Evolutionary conservation across 2,329 filamentous ascomycete genomes (phyloP), one percentile per base, ranked within the genome.

Genomic region (Didymosphaeria variabile): DNA sequence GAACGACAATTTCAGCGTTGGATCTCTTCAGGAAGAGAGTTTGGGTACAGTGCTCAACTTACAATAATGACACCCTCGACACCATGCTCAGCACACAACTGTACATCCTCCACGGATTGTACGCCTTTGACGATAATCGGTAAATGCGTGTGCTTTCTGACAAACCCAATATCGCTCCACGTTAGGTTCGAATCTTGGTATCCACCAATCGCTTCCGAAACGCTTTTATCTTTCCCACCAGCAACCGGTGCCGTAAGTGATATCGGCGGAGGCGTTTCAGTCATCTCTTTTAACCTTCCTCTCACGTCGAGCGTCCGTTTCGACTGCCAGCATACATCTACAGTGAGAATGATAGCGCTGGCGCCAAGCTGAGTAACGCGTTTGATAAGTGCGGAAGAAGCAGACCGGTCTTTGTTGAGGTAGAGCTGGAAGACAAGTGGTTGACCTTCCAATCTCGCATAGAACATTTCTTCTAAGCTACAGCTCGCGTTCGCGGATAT

Each of bases 141-240:
- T 19, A 67, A 26, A 2, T 53, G 55, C 17, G 72, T 75, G 13
- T 67, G 65, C 42, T 62, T 60, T 38, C 73, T 64, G 47, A 79
- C 53, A 77, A 77, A 80, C 4, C 59, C 60, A 15, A 79, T 65
- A 50, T 87, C 80, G 13, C 72, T 64, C 77, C 76, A 55, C 75
- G 84, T 80, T 23, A 88, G 40, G 5, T 80, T 80, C 2, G 83
- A 74, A 63, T 88, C 87, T 55, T 89, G 85, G 70, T 85, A 31
- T 2, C 50, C 19, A 10, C 19, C n/a, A n/a, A 40, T 40, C 17
- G 17, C 17, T 40, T 40, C 38, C 2, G 38, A 40, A 19, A 40
- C 38, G 17, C 38, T 40, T 19, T 40, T 40, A 6, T 9, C 38
- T 40, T 40, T n/a, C 36, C 1, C 36, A 1, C 36, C 13, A 17